Base-by-base conservation (phyloP, 2,329 filamentous ascomycete species). In the Fusarium coffeatum region DNA sequence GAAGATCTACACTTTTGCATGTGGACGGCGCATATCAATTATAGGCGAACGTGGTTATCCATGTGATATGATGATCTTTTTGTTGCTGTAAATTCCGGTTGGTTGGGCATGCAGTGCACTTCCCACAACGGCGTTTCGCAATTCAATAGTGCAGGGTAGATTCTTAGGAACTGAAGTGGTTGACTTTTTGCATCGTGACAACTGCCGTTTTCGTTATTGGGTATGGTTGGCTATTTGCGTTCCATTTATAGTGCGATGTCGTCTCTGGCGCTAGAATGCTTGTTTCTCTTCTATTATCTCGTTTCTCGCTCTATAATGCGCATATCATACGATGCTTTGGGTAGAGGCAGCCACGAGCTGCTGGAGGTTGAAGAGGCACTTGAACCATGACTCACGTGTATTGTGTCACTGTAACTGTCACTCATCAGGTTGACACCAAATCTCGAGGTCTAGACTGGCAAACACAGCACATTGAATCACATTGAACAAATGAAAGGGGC, bases 61-160 rank as follows among this genome's bases (percentile, higher is more conserved):
- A 34, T 55, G 28, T 27, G 49, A 34, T 34, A 46, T 43, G 49
- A 47, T 55, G 25, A 25, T 30, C 20, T 51, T 47, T 15, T 53
- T 51, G 12, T 15, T 28, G 28, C 18, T 48, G 22, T 20, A 47
- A 32, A 48, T 10, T 37, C 23, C 37, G 27, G 47, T 65, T 58
- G 34, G 48, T 28, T 43, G 32, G 41, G 41, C 9, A 55, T 55
- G 54, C 43, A 43, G 43, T 32, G n/a, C 56, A 56, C 11, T 43
- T 49, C 41, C 48, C 12, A 53, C 47, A 40, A 42, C n/a, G 46
- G 34, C 25, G 43, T 59, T 43, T 69, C 34, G 40, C 46, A 40
- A 51, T 43, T 16, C 16, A 28, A 20, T 25, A 55, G 43, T 55
- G 40, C 46, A 68, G 55, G 66, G 65, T 66, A 60, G 34, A n/a